Base-by-base conservation (phyloP, 805 yeast genomes). In the Wickerhamiella slavikovae region DNA sequence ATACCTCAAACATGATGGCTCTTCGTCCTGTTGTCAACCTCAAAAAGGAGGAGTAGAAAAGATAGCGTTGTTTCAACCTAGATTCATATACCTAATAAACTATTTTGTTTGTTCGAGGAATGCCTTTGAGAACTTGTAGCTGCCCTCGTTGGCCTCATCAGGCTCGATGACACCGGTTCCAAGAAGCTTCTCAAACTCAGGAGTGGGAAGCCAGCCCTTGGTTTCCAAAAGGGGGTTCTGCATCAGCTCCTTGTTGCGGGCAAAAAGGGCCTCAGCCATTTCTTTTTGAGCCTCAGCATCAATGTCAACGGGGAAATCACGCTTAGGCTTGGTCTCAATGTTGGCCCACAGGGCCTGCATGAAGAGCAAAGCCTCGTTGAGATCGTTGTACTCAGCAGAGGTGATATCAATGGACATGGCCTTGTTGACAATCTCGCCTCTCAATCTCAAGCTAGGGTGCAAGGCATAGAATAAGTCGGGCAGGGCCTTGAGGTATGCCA, bases 161-260 rank as follows among this genome's bases (percentile, higher is more conserved):
- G 69, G 63, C 31, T 66, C 68, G 33, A 85, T 58, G 33, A 73
- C 59, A 1, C 85, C 89, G 36, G 71, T 71, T 14, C 68, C 66
- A 24, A 69, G 51, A 42, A 79, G 59, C 28, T 66, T 65, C 20
- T 68, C 73, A 45, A 85, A 83, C 75, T 80, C 69, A 47, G 80
- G 93, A 47, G 80, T 93, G 12, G 96, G 94, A 33, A 89, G 66
- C 93, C 95, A 85, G 4, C 94, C 94, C 31, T 77, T 75, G 15
- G 94, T 76, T 27, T 85, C 85, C 18, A 78, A 73, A 52, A 80
- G 83, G 24, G 95, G 94, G 29, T 70, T 63, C 4, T 71, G 59
- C 22, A 73, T 63, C 27, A 76, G 53, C 40, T 67, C 69, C 38
- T 65, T 55, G 51, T 79, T 85, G 57, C 78, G 76, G 18, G 60